These are phyloP conservation scores for Beauveria pseudobassiana DNA, from an alignment of 2,329 filamentous ascomycete genomes.

Conservation along the genomic window DNA sequence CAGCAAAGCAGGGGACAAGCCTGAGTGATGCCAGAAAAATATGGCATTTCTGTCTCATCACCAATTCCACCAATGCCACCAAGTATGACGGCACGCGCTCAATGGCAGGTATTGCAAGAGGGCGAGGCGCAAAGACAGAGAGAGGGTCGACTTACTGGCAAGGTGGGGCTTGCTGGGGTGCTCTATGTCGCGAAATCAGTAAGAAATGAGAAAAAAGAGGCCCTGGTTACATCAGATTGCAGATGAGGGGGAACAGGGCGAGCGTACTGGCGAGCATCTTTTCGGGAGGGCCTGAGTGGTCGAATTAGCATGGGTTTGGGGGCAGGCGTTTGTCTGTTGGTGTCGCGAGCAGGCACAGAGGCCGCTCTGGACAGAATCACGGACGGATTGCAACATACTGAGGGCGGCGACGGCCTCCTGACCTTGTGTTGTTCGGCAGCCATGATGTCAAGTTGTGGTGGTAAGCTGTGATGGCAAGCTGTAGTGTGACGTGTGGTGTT, in stretches of 20 bases:
- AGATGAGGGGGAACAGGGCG: neutral
- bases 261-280: constrained; percentile 62
- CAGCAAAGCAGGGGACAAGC: neutral
- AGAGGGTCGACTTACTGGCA: constrained; percentile 40
- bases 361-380: too few relatives aligned
- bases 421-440: constrained; percentile 29
- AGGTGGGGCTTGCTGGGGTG: constrained; percentile 65
- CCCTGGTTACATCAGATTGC: constrained; percentile 8
- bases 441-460: constrained; percentile 29
- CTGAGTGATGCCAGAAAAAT: too few relatives aligned
- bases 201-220: constrained; percentile 6
- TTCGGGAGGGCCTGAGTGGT: constrained; percentile 47
- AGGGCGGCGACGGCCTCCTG: constrained; percentile 25
- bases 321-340: neutral
- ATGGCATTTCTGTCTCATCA: too few relatives aligned
- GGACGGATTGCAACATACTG: constrained; percentile 13
- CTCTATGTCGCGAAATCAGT: constrained; percentile 35
- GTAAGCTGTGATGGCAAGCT: constrained; percentile 13
- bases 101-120: neutral
- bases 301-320: constrained; percentile 18
- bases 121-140: constrained; percentile 2
- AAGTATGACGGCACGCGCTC: neutral
- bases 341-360: neutral
- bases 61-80: neutral
- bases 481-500: constrained; percentile 2